Base-by-base conservation (phyloP, 371 early-diverging fungal genomes). In the Circinella umbellata region DNA sequence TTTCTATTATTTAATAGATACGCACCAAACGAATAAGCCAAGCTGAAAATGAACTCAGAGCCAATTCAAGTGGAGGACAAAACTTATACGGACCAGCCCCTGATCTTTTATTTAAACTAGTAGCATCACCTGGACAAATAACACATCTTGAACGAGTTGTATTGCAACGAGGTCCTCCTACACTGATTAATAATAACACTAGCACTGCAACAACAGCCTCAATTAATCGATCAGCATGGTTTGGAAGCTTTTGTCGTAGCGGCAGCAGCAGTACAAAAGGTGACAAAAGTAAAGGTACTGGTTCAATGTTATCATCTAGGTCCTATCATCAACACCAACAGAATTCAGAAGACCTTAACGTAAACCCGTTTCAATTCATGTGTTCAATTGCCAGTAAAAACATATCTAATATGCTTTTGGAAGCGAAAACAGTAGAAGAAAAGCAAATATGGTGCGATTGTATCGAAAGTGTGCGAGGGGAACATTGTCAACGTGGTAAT, bases 381-480 rank as follows among this genome's bases (percentile, higher is more conserved):
- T 80, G 80, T 36, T 77, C 75, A 3, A 66, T 80, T 35, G 80
- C 77, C 0, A 73, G 74, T 4, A 55, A 61, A 13, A 68, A 72
- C 37, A 55, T 80, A 6, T 68, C 64, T 15, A 77, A 73, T n/a
- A 61, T 72, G 37, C 70, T 64, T 4, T 75, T 80, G 59, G 80
- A 80, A 61, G 65, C 80, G 4, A 67, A 65, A 13, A 72, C 77
- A 0, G 27, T 69, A 0, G 70, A 77, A 27, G 75, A 77, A 46
- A 80, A 80, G 38, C 55, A 72, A 9, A 27, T 49, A 8, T 80
- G 80, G 80, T 80, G 80, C n/a, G 48, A 64, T 20, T 64, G 68
- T 63, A 60, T 80, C 35, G 74, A 76, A 20, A 71, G 66, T 18
- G 73, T 74, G 1, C 38, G 76, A 36, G 65, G 64, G 3, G 62